These are phyloP conservation scores for Neopestalotiopsis clavispora DNA, from an alignment of 2,329 filamentous ascomycete species.

Conservation along the genomic window DNA sequence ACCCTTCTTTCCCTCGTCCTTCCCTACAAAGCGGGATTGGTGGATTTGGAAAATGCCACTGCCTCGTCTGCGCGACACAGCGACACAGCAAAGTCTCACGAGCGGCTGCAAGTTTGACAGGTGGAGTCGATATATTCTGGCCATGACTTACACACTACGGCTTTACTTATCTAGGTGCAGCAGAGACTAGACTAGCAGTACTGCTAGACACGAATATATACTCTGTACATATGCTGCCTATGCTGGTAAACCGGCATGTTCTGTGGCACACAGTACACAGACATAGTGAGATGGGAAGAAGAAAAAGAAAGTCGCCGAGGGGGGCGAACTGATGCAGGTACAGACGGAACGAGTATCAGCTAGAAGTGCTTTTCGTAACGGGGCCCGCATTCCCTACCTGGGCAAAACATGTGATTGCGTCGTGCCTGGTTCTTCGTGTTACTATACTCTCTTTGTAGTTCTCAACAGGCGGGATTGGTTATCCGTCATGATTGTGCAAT, in stretches of 20 bases:
- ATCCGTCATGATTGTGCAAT: not conserved
- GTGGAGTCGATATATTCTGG: not conserved
- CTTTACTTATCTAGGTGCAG: not conserved
- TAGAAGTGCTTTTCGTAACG: not conserved
- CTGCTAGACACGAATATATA: not conserved
- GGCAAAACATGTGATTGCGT: not conserved
- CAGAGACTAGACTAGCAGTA: not conserved
- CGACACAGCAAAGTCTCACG: not conserved
- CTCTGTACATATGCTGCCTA: not conserved
- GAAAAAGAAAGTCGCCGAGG: not conserved
- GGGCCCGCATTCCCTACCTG: not conserved
- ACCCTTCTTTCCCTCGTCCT: not conserved
- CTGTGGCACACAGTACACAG: not conserved
- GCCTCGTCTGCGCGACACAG: not conserved
- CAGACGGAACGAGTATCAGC: not conserved
- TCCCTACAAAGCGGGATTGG: not conserved
- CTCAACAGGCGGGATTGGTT: not conserved
- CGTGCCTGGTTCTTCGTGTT: not conserved
- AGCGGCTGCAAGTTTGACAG: conserved; percentile 9
- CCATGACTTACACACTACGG: not conserved
- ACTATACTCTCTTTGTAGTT: not conserved
- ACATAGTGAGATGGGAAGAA: not conserved
- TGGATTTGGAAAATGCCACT: conserved; percentile 6
- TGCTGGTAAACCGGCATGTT: not conserved
- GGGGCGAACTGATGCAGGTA: not conserved